These are phyloP conservation scores for Erythrophleum fordii DNA, from an alignment of 306 rosid species.

Conservation along the genomic window DNA sequence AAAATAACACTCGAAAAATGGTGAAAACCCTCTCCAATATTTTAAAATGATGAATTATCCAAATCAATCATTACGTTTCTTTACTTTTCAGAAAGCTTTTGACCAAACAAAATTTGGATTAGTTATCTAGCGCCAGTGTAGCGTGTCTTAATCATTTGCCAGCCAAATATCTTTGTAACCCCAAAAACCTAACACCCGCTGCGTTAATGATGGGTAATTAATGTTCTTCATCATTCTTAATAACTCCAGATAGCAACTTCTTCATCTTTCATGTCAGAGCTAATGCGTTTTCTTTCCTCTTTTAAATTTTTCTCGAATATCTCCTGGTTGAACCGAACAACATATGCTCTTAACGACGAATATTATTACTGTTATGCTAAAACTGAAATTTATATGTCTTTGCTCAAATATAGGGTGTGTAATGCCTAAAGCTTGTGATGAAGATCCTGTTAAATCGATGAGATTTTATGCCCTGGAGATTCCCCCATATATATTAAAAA, in stretches of 20 bases:
- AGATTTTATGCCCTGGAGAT: background rate
- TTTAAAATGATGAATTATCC: constrained; percentile 5
- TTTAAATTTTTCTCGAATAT: too few species aligned
- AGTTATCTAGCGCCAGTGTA: background rate
- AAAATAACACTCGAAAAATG: background rate
- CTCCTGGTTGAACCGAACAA: background rate
- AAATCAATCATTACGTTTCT: background rate
- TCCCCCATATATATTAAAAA: background rate
- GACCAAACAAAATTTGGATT: background rate
- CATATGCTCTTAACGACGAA: background rate
- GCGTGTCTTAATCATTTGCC: background rate
- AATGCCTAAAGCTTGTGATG: background rate
- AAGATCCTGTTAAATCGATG: background rate
- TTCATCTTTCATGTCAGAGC: background rate
- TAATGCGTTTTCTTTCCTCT: background rate
- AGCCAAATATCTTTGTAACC: too few species aligned
- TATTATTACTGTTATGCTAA: background rate
- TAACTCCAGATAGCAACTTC: background rate
- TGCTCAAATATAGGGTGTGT: background rate
- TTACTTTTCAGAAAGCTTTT: constrained; percentile 13
- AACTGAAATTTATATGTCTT: background rate
- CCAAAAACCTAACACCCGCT: background rate
- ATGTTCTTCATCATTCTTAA: background rate
- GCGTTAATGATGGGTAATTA: background rate
- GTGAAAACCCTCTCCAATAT: too few species aligned